Evolutionary conservation across 257 asterid species (phyloP).

Genomic region (Solanum sejunctum): DNA sequence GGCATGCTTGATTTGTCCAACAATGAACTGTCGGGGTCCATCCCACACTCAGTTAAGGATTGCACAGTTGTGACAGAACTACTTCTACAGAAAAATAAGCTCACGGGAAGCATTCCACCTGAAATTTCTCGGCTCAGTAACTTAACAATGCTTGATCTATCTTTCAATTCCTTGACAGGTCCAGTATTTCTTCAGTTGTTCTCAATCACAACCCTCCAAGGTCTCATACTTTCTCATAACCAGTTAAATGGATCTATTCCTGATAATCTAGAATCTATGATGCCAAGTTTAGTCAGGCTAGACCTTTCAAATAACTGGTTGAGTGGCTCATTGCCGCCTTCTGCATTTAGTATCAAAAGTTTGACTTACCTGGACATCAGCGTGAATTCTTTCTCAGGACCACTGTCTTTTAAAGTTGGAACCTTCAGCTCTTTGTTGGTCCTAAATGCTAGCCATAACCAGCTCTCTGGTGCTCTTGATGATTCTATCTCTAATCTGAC

Average conservation of each 20-base stretch:
- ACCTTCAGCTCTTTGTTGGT: constrained; percentile 33
- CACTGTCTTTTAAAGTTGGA: constrained; percentile 12
- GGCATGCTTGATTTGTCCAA: constrained; percentile 79
- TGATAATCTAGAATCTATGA: constrained; percentile 13
- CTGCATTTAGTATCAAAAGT: constrained; percentile 30
- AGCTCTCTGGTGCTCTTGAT: constrained; percentile 29
- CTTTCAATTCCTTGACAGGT: constrained; percentile 50
- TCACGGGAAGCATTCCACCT: constrained; percentile 62
- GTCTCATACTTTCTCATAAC: constrained; percentile 61
- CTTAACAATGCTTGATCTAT: constrained; percentile 47
- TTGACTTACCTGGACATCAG: constrained; percentile 56
- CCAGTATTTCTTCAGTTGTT: constrained; percentile 18
- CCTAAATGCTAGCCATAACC: constrained; percentile 56
- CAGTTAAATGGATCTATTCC: constrained; percentile 40
- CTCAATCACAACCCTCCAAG: constrained; percentile 47
- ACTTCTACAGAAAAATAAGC: constrained; percentile 43
- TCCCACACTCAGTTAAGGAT: constrained; percentile 42
- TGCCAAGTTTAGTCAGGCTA: constrained; percentile 37
- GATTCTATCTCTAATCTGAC: constrained; percentile 38
- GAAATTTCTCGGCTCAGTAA: constrained; percentile 35
- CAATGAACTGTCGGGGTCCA: constrained; percentile 43
- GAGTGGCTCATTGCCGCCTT: constrained; percentile 46
- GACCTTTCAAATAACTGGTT: constrained; percentile 49
- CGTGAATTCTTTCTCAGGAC: constrained; percentile 44
- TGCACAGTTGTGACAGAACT: constrained; percentile 43